These are phyloP conservation scores for Nicotiana tabacum DNA, from an alignment of 257 asterid species.

Conservation along the genomic window DNA sequence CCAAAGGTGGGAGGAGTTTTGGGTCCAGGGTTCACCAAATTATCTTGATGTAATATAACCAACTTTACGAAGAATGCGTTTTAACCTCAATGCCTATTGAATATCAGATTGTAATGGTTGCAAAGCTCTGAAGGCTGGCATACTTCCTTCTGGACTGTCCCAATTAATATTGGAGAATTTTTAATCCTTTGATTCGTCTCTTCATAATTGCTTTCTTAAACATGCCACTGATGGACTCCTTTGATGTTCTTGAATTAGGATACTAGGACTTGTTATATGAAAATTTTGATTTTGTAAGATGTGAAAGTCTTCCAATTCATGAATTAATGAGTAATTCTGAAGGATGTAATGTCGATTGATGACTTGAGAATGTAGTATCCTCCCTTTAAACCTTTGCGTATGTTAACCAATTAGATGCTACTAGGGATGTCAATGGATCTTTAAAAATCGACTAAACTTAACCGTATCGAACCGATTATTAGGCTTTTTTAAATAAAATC, in stretches of 20 bases:
- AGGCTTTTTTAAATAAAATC: too few relatives aligned
- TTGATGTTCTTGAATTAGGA: not conserved
- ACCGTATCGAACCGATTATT: too few relatives aligned
- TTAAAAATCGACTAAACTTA: too few relatives aligned
- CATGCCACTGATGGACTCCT: not conserved
- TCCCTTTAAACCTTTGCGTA: not conserved
- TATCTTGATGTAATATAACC: not conserved
- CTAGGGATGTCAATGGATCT: too few relatives aligned
- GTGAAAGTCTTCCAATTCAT: not conserved
- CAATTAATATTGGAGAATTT: not conserved
- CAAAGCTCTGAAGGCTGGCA: not conserved
- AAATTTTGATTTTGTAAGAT: not conserved
- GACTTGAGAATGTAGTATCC: not conserved
- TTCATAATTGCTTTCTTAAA: not conserved
- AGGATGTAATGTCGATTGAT: not conserved
- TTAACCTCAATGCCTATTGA: not conserved
- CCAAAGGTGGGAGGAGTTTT: not conserved
- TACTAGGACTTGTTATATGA: not conserved
- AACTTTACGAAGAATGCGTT: not conserved
- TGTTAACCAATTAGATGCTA: not conserved
- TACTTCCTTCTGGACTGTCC: not conserved
- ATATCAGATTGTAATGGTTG: not conserved
- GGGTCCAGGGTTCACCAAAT: not conserved
- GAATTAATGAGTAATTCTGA: not conserved
- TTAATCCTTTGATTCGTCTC: not conserved